phyloP scores from a whole-genome alignment of 805 yeast species.

The Lachancea lanzarotensis region DNA sequence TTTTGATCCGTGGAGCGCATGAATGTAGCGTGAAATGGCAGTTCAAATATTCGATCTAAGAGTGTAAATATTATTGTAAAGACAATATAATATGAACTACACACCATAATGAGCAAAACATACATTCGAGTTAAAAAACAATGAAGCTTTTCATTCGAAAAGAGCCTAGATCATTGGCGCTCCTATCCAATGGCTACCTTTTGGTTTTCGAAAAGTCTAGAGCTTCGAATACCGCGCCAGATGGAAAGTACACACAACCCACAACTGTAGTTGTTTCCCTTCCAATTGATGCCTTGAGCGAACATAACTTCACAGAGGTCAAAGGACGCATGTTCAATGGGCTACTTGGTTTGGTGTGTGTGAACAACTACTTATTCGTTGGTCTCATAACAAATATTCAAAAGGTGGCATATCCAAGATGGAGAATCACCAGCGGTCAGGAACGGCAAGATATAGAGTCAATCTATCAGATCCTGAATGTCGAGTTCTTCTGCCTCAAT shows the following conservation, averaged over 20 bases:
- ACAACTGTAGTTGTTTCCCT: conserved; percentile 51
- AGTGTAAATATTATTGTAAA: background rate
- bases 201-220: conserved; percentile 44
- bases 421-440: conserved; percentile 18
- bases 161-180: conserved; percentile 62
- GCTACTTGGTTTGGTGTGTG: conserved; percentile 52
- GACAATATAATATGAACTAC: conserved; percentile 1
- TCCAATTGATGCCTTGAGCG: conserved; percentile 35
- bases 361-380: conserved; percentile 49
- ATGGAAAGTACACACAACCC: conserved; percentile 23
- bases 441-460: conserved; percentile 38
- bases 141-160: conserved; percentile 62
- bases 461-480: conserved; percentile 49
- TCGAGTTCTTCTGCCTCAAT: conserved; percentile 59
- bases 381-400: conserved; percentile 52
- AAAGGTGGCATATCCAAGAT: conserved; percentile 52
- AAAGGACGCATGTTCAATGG: conserved; percentile 40
- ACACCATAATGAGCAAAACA: no score
- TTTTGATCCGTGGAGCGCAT: conserved; percentile 19
- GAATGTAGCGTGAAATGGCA: background rate
- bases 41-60: background rate
- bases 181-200: conserved; percentile 53
- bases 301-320: conserved; percentile 36
- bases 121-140: no score
- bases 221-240: conserved; percentile 25